Evolutionary conservation across 1,284 basidiomycete species (phyloP).

Genomic region (Heterobasidion parviporum): DNA sequence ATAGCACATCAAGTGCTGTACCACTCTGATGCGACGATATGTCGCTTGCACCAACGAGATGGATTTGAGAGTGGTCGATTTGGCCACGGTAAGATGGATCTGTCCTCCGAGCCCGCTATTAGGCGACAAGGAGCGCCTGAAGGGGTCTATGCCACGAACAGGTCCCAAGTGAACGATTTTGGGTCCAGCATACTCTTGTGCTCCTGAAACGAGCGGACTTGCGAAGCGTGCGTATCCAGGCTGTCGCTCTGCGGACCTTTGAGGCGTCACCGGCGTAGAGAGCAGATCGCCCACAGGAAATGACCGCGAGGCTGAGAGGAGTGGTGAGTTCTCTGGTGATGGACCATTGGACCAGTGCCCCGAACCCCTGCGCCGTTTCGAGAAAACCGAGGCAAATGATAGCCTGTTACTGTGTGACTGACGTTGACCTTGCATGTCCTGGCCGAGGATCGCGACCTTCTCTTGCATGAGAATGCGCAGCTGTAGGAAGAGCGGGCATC

Average conservation of each 20-base stretch:
- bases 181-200: slow-evolving; percentile 27
- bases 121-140: slow-evolving; percentile 1
- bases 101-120: not conserved
- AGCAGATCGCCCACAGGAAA: slow-evolving; percentile 13
- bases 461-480: slow-evolving; percentile 57
- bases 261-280: slow-evolving; percentile 13
- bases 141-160: slow-evolving; percentile 25
- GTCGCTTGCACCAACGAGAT: slow-evolving; percentile 41
- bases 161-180: slow-evolving; percentile 60
- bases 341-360: slow-evolving; percentile 24
- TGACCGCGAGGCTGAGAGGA: slow-evolving; percentile 23
- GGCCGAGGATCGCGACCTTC: slow-evolving; percentile 44
- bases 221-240: slow-evolving; percentile 35
- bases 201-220: slow-evolving; percentile 26
- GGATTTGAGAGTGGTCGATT: slow-evolving; percentile 33
- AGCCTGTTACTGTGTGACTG: slow-evolving; percentile 25
- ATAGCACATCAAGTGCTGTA: slow-evolving; percentile 59
- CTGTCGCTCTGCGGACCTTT: slow-evolving; percentile 24
- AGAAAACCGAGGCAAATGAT: slow-evolving; percentile 36
- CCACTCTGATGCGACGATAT: slow-evolving; percentile 49
- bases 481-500: slow-evolving; percentile 57
- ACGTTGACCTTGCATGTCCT: slow-evolving; percentile 32
- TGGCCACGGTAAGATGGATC: slow-evolving; percentile 4
- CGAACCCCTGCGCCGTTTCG: slow-evolving; percentile 37
- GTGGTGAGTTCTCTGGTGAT: slow-evolving; percentile 46